Evolutionary conservation across 129 eudicot genomes (phyloP).

Genomic region (Rutidosis leptorrhynchoides): DNA sequence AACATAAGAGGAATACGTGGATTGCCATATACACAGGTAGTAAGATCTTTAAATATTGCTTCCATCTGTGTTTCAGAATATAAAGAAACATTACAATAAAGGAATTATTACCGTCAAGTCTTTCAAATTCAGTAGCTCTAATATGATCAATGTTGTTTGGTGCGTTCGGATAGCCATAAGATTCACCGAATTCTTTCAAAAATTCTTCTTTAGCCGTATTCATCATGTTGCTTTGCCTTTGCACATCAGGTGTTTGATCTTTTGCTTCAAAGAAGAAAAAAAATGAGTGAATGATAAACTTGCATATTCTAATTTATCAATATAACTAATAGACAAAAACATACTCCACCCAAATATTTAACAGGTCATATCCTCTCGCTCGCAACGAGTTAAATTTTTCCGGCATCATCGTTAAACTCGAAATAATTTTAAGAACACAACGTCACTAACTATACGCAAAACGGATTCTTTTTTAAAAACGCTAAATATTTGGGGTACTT

Average conservation of each 20-base stretch:
- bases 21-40: conserved; percentile 66
- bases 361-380: too few relatives aligned
- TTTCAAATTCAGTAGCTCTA: conserved; percentile 73
- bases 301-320: not conserved
- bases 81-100: conserved; percentile 27
- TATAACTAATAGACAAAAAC: too few relatives aligned
- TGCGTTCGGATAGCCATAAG: conserved; percentile 74
- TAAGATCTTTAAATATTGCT: conserved; percentile 70
- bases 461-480: too few relatives aligned
- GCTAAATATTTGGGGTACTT: too few relatives aligned
- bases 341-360: too few relatives aligned
- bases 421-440: too few relatives aligned
- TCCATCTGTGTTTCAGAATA: conserved; percentile 94
- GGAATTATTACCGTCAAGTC: conserved; percentile 47
- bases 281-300: not conserved
- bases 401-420: too few relatives aligned
- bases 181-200: conserved; percentile 65
- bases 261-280: conserved; percentile 7
- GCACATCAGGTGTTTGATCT: conserved; percentile 24
- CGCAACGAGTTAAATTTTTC: too few relatives aligned
- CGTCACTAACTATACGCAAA: too few relatives aligned
- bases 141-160: conserved; percentile 72
- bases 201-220: conserved; percentile 48
- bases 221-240: not conserved
- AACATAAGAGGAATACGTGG: conserved; percentile 84